phyloP scores from a whole-genome alignment of 345 rosid genomes.

The Salix purpurea region DNA sequence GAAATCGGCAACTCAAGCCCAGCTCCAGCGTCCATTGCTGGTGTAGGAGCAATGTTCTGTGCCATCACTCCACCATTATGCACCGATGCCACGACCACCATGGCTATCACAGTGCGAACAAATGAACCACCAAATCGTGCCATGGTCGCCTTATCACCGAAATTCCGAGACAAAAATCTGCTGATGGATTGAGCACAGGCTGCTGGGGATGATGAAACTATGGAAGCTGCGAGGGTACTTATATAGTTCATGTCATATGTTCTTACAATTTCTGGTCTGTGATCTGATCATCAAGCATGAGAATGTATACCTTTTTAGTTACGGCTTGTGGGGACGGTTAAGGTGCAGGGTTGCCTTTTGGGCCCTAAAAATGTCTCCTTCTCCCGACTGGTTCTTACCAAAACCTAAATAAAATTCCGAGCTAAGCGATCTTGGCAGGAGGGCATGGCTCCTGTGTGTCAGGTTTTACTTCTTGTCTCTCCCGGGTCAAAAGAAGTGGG shows the following conservation, averaged over 20 bases:
- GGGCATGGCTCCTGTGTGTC: neutral
- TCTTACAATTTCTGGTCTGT: neutral
- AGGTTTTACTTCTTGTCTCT: neutral
- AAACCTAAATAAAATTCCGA: neutral
- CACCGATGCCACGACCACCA: neutral
- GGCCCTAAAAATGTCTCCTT: neutral
- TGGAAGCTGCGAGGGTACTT: neutral
- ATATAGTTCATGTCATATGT: neutral
- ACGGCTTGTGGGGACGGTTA: slow-evolving; percentile 1
- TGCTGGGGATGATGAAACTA: neutral
- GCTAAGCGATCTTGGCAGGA: neutral
- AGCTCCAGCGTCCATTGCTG: slow-evolving; percentile 22
- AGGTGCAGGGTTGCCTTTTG: neutral
- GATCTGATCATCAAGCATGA: no score
- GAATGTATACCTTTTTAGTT: neutral
- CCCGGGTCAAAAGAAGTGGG: neutral
- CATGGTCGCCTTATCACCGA: neutral
- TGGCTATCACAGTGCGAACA: neutral
- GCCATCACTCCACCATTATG: slow-evolving; percentile 3
- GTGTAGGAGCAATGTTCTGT: slow-evolving; percentile 16
- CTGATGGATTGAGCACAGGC: neutral
- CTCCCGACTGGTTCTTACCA: neutral
- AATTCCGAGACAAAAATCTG: neutral
- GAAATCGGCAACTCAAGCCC: neutral
- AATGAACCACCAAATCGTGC: neutral